phyloP scores from a whole-genome alignment of 2,329 filamentous ascomycete species.

The Keithomyces neogunnii region DNA sequence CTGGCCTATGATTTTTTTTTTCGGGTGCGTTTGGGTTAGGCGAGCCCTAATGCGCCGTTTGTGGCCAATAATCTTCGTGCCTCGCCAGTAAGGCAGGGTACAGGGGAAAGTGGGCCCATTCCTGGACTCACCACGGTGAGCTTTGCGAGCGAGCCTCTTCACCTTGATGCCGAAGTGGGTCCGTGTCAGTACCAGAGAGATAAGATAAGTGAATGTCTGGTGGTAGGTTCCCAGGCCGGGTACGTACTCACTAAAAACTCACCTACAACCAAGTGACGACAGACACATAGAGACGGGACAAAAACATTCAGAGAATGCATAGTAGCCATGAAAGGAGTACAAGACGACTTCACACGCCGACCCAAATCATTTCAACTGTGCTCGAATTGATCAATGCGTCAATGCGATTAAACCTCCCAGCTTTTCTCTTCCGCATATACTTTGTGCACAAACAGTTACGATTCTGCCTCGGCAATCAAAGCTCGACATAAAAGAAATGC shows the following conservation, averaged over 20 bases:
- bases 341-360: neutral
- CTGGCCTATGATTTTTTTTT: conserved; percentile 9
- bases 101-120: conserved; percentile 6
- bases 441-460: neutral
- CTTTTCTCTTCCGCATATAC: neutral
- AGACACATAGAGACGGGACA: too few species aligned
- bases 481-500: neutral
- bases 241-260: too few species aligned
- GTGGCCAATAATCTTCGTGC: conserved; percentile 10
- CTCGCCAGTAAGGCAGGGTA: conserved; percentile 12
- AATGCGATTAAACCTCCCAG: neutral
- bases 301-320: too few species aligned
- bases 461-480: neutral
- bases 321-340: neutral
- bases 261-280: too few species aligned
- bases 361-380: neutral
- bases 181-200: neutral
- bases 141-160: too few species aligned
- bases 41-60: conserved; percentile 22
- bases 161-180: neutral
- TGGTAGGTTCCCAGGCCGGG: too few species aligned
- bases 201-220: neutral
- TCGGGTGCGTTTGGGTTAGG: conserved; percentile 19
- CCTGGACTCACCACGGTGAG: neutral
- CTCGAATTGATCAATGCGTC: neutral